Conservation (phyloP, 2,329 filamentous ascomycete genomes). For the Monilinia aucupariae region DNA sequence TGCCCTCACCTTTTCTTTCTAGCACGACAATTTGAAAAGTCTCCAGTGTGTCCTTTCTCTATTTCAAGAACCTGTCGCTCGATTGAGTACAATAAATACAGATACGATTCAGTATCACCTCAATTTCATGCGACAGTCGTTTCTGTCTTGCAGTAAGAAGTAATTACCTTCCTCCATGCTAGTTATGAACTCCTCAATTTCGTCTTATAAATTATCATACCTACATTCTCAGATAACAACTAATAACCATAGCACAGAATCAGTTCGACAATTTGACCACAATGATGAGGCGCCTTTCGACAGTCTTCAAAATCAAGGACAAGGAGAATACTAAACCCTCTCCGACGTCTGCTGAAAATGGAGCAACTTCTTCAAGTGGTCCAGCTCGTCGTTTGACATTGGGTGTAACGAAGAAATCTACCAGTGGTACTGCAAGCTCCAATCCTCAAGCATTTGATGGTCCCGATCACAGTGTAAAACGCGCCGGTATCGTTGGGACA, state of each 20-base stretch:
- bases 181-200: background rate
- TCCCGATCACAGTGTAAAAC: constrained; percentile 21
- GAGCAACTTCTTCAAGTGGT: background rate
- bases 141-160: background rate
- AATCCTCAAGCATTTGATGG: constrained; percentile 17
- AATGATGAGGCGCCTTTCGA: constrained; percentile 18
- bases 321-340: constrained; percentile 6
- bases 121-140: background rate
- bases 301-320: constrained; percentile 19
- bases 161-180: background rate
- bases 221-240: background rate
- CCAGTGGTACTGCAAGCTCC: background rate
- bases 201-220: background rate
- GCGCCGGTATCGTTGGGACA: constrained; percentile 17
- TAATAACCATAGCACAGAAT: background rate
- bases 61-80: background rate
- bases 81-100: background rate
- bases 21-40: background rate
- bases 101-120: background rate
- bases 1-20: background rate
- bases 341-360: constrained; percentile 1
- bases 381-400: constrained; percentile 6
- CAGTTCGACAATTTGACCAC: background rate
- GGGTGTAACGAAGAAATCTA: constrained; percentile 6
- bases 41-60: background rate